These are phyloP conservation scores for Eryngium alpinum DNA, from an alignment of 140 eudicot species.

Conservation along the genomic window DNA sequence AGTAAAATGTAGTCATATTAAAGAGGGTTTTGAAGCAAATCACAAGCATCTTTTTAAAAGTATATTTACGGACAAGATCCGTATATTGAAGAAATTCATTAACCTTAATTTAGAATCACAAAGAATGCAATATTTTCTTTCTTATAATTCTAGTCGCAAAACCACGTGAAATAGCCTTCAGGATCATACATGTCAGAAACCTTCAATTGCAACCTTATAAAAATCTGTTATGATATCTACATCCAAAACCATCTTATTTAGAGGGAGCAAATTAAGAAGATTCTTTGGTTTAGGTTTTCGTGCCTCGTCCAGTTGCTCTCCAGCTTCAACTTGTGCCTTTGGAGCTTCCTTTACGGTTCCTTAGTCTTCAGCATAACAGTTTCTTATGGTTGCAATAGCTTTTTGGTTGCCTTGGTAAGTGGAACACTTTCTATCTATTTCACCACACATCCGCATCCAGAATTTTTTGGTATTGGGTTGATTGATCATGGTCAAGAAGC, in stretches of 20 bases:
- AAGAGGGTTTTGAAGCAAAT: slow-evolving; percentile 74
- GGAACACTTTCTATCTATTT: slow-evolving; percentile 50
- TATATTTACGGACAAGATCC: slow-evolving; percentile 91
- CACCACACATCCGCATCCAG: slow-evolving; percentile 57
- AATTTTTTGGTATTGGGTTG: slow-evolving; percentile 68
- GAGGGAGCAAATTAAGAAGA: slow-evolving; percentile 88
- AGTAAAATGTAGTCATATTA: no score
- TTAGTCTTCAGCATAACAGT: slow-evolving; percentile 51
- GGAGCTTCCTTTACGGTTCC: slow-evolving; percentile 44
- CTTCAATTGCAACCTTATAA: slow-evolving; percentile 95
- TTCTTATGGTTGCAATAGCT: slow-evolving; percentile 45
- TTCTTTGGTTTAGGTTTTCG: slow-evolving; percentile 96
- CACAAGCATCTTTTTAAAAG: slow-evolving; percentile 88
- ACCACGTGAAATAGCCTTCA: slow-evolving; percentile 93
- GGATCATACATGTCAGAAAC: slow-evolving; percentile 97
- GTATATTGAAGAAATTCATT: slow-evolving; percentile 84
- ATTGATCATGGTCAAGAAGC: slow-evolving; percentile 85
- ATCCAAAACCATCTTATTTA: slow-evolving; percentile 82
- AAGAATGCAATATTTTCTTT: slow-evolving; percentile 85
- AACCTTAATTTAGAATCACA: slow-evolving; percentile 88
- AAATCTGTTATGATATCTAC: slow-evolving; percentile 90
- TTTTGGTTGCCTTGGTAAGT: slow-evolving; percentile 53
- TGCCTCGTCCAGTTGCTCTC: slow-evolving; percentile 72
- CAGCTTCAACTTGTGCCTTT: slow-evolving; percentile 40
- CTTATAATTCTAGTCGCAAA: slow-evolving; percentile 86